Evolutionary conservation across 306 rosid species (phyloP), one percentile per base, ranked within the genome.

Genomic region (Lotus japonicus): DNA sequence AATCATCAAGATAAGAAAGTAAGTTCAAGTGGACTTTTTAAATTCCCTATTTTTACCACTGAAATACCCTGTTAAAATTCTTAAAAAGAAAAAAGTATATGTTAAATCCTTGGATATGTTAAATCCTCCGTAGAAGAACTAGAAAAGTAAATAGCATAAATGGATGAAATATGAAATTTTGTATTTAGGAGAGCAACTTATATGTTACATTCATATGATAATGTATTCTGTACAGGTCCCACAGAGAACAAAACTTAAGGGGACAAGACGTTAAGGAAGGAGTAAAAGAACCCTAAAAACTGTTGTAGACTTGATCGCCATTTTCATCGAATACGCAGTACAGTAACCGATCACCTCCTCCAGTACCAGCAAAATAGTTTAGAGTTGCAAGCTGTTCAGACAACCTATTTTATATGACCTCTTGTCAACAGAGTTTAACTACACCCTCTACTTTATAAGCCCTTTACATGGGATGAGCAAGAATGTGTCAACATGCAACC

Each of bases 141-240:
- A 50, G 14, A 4, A 15, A 57, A 64, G 48, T 6, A 59, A 57
- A 57, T 16, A 57, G 53, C 49, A 26, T 11, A 52, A 12, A 48
- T 16, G 17, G 33, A 19, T 4, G 17, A 5, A 28, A 64, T 9
- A 26, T 42, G 18, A 44, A 52, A 33, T 18, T 16, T n/a, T 44
- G 63, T 12, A 61, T 39, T 21, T 43, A 9, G 66, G 14, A 26
- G 21, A 69, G 77, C 68, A 81, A 56, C 58, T 56, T 77, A 72
- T 66, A 66, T 39, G 44, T 19, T 66, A 72, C 73, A 48, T 67
- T 38, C 58, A 41, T 66, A 59, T 45, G 81, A 65, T 66, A 49
- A 41, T 35, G 33, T 56, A 31, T 26, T 10, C 50, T 73, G 59
- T 74, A 82, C 85, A 77, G 23, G 31, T 56, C 64, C 77, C 68